Evolutionary conservation across 352 stramenopile genomes (phyloP).

Genomic region (Aphanomyces stellatus): DNA sequence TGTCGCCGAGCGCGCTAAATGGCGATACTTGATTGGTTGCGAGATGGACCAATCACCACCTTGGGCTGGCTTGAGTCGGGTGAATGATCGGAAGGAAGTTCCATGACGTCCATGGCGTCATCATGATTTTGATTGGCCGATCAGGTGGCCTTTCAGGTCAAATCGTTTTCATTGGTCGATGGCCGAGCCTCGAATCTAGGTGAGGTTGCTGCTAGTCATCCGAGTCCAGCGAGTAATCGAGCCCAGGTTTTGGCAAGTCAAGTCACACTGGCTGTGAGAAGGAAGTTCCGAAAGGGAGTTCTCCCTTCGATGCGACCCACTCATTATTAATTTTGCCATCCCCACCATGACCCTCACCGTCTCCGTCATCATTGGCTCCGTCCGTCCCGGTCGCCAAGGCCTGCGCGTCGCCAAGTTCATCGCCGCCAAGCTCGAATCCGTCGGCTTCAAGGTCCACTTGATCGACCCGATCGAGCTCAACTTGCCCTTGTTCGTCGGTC

Average conservation of each 20-base stretch:
- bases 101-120: background rate
- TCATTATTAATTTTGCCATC: background rate
- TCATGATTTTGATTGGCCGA: background rate
- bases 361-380: background rate
- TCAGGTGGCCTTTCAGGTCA: no score
- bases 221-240: background rate
- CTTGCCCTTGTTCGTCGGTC: background rate
- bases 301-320: background rate
- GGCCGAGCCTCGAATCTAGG: no score
- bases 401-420: constrained; percentile 3
- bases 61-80: background rate
- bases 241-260: background rate
- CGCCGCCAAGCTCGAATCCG: background rate
- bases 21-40: background rate
- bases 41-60: background rate
- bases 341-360: background rate
- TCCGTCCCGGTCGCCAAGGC: background rate
- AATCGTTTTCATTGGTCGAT: no score
- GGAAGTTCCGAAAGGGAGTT: background rate
- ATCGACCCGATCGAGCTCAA: constrained; percentile 1
- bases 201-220: background rate
- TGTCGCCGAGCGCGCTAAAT: background rate
- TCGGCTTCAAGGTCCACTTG: constrained; percentile 1
- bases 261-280: background rate
- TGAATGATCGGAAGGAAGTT: background rate